Conservation (phyloP, 2,329 filamentous ascomycete species). For the Exophiala bonariae region DNA sequence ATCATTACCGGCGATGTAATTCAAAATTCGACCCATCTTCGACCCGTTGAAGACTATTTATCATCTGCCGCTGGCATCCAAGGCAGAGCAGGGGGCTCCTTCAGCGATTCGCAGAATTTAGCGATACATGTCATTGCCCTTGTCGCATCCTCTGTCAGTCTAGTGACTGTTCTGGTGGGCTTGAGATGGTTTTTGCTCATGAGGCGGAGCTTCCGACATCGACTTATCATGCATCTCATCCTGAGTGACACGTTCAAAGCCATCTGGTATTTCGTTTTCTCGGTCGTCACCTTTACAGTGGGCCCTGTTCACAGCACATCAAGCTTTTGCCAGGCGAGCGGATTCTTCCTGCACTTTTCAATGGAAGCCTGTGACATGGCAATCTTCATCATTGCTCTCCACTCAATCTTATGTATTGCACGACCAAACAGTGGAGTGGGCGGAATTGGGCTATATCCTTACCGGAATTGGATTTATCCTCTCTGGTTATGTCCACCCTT, state of each 20-base stretch:
- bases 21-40: neutral
- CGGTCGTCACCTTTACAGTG: constrained; percentile 56
- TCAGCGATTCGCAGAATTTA: constrained; percentile 27
- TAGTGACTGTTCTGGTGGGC: constrained; percentile 56
- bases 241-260: constrained; percentile 71
- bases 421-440: constrained; percentile 49
- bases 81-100: constrained; percentile 6
- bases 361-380: constrained; percentile 68
- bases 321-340: constrained; percentile 65
- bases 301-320: constrained; percentile 54
- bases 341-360: constrained; percentile 67
- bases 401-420: constrained; percentile 72
- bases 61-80: neutral
- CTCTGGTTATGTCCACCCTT: constrained; percentile 60
- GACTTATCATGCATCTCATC: constrained; percentile 73
- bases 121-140: constrained; percentile 45
- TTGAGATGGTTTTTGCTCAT: constrained; percentile 75
- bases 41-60: neutral
- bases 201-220: constrained; percentile 72
- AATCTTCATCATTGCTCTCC: constrained; percentile 71
- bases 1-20: no score
- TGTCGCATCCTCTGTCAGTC: constrained; percentile 51
- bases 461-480: constrained; percentile 60
- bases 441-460: constrained; percentile 67
- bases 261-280: constrained; percentile 66